Evolutionary conservation across 495 filamentous ascomycete species (phyloP), one percentile per base, ranked within the genome.

Genomic region (Penicillium flavigenum): DNA sequence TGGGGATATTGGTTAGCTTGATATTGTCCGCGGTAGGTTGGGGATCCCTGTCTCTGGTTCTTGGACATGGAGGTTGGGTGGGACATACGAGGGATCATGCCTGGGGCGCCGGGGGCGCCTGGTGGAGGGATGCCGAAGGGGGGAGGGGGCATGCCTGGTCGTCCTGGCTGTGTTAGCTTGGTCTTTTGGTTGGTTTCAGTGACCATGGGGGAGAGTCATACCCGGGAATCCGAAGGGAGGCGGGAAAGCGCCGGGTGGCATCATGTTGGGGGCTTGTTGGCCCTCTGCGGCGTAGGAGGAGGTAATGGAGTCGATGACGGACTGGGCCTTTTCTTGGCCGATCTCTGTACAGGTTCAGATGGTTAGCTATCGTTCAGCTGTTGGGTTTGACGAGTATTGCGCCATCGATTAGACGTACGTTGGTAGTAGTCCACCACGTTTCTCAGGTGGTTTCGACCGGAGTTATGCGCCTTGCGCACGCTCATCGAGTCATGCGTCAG

Each of bases 401-500:
- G 51, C 26, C 17, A 19, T 44, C 5, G 36, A 10, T 51, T 53
- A n/a, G 42, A 68, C 79, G 47, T 81, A 94, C 91, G 90, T 77
- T 97, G 92, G 76, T 99, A 99, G 78, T 99, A 99, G 60, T 96
- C 92, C 63, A 96, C 84, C 12, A 98, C 94, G 72, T 98, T 98
- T 59, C 95, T 88, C 47, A 98, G 79, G 68, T 98, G 94, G 76
- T 98, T 98, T 46, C 93, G 84, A 57, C 94, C 94, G 65, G 84
- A 88, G 80, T 98, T 98, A 76, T 98, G 94, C 16, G 94, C 94
- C 77, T 97, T 97, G 67, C 94, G 90, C 68, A 98, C 94, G 78
- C 90, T 96, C 92, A 98, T 98, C 14, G 90, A 96, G 85, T 98
- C 95, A 81, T 98, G 94, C 56, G 95, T 98, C 63, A 98, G 89